Base-by-base conservation (phyloP, 2,329 filamentous ascomycete genomes). In the Colletotrichum sp. region DNA sequence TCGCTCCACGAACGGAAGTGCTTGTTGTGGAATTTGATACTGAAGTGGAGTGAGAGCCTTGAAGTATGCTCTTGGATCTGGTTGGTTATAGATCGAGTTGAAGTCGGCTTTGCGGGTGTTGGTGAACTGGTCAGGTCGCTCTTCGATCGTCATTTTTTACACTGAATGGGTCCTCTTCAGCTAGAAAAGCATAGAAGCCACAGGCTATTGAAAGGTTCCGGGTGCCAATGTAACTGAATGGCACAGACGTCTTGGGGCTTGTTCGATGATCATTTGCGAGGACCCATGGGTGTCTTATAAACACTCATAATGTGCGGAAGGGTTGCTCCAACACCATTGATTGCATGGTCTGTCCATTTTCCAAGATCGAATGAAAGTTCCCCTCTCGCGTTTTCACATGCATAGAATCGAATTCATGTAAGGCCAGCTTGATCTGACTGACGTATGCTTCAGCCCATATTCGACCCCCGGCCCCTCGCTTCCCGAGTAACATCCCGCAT, bases 21-120 rank as follows among this genome's bases (percentile, higher is more conserved):
- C 71, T 8, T 60, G 71, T 6, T 74, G 67, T 5, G 71, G 71
- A n/a, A 74, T 60, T 43, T 74, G 67, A 28, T 74, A 74, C 8
- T 52, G 27, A 3, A 74, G 25, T 25, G 71, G 67, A 15, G 18
- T 65, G 7, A 74, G 22, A 8, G 71, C 60, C 5, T 32, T 27
- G 16, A 74, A 74, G 67, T 74, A 74, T 8, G 71, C 32, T 9
- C 67, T 60, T 12, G 71, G 71, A 15, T 74, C 61, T 5, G 67
- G n/a, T n/a, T 71, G 60, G 52, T 65, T 66, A 34, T 74, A 74
- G 25, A 71, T 71, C 6, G 60, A 74, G 6, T 39, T 66, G 58
- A 74, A 74, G 61, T 74, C 71, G 9, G 71, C 71, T 34, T 71
- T 74, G 27, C 60, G 67, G 5, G 16, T 65, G 52, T 58, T 71